Evolutionary conservation across 2,329 filamentous ascomycete species (phyloP), one percentile per base, ranked within the genome.

Genomic region (Cytospora leucostoma): DNA sequence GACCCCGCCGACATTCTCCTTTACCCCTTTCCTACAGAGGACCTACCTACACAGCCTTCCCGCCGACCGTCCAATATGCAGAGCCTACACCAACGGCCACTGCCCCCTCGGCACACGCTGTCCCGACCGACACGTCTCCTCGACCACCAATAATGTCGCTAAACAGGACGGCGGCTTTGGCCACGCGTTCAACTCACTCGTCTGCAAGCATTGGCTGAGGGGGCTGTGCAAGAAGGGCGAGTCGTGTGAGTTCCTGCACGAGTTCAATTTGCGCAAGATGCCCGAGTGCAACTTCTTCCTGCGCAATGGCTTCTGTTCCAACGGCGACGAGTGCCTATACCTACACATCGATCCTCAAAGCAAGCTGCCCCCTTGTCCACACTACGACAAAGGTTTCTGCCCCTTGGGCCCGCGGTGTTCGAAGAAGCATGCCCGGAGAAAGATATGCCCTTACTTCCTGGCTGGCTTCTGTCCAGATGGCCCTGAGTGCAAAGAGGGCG

Each of bases 131-230:
- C 94, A 98, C 80, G 77, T 81, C 65, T 75, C 77, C 35, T 73
- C 76, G 80, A 58, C 69, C 4, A 79, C 70, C 64, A 62, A 49
- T 62, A 71, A 65, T 67, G 72, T 74, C 71, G 71, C 75, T 15
- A 59, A 65, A 56, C 44, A 67, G 66, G 65, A 69, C 13, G 64
- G 69, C 57, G 70, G 72, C 71, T 76, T 81, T 49, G 87, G 87
- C 38, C 59, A 62, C 37, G 56, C 65, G 15, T 89, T 89, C 74
- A 91, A 89, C 78, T 90, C 85, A 73, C 87, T 98, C 17, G 94
- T 99, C 66, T 99, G 95, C 87, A 99, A 99, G 80, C 95, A 98
- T 82, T 98, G 95, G 88, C 88, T 98, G 72, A 91, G 96, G 68
- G 94, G 93, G 0, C 86, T 99, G 21, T 99, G 95, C 83, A 99